Conservation (phyloP, 108 stramenopile genomes). For the Nitzschia putrida region DNA sequence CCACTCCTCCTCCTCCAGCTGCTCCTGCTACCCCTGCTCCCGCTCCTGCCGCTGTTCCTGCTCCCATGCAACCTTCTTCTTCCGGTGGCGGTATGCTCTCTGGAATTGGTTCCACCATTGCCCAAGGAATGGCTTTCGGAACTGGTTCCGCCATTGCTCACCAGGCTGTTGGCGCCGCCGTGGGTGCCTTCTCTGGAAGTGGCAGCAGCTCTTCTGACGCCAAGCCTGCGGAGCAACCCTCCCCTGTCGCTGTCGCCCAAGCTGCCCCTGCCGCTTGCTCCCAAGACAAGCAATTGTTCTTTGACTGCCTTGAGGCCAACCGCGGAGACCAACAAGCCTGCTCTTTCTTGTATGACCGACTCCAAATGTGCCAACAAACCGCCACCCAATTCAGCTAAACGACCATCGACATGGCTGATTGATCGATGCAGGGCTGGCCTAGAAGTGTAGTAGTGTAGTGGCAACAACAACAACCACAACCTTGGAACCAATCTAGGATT, state of each 20-base stretch:
- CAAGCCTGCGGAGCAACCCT: slow-evolving; percentile 27
- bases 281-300: slow-evolving; percentile 92
- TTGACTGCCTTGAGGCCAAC: slow-evolving; percentile 88
- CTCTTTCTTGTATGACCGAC: slow-evolving; percentile 86
- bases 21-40: slow-evolving; percentile 49
- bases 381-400: slow-evolving; percentile 12
- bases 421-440: too few species aligned
- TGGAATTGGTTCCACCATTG: slow-evolving; percentile 95
- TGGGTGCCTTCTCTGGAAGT: slow-evolving; percentile 71
- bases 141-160: slow-evolving; percentile 96
- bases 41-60: slow-evolving; percentile 43
- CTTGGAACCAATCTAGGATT: too few species aligned
- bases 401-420: too few species aligned
- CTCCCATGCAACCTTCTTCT: slow-evolving; percentile 41
- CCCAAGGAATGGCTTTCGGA: slow-evolving; percentile 98
- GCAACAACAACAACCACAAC: too few species aligned
- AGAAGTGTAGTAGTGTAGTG: too few species aligned
- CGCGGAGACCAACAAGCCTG: slow-evolving; percentile 89
- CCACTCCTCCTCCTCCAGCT: slow-evolving; percentile 13
- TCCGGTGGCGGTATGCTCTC: slow-evolving; percentile 91
- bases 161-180: slow-evolving; percentile 86
- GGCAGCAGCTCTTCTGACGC: slow-evolving; percentile 23
- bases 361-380: slow-evolving; percentile 70
- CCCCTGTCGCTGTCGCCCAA: slow-evolving; percentile 30
- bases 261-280: slow-evolving; percentile 68